phyloP scores from a whole-genome alignment of 495 filamentous ascomycete genomes.

The Xanthoparmelia taractica region DNA sequence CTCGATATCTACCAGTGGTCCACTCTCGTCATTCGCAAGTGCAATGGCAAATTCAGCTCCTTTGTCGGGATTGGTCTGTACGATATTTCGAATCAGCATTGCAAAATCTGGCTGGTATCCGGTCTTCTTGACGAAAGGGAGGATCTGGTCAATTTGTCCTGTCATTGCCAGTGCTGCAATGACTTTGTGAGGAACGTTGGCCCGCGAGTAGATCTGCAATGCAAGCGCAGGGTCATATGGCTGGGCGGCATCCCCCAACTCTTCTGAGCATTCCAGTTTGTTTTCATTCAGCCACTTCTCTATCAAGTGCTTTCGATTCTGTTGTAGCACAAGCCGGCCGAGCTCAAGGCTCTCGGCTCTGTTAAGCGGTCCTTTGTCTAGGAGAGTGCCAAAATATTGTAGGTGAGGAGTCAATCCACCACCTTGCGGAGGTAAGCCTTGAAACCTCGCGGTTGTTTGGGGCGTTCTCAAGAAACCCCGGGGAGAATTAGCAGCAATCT shows the following conservation, averaged over 20 bases:
- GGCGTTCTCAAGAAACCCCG: conserved; percentile 89
- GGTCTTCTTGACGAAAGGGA: conserved; percentile 74
- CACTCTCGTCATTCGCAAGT: conserved; percentile 77
- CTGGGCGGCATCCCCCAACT: conserved; percentile 88
- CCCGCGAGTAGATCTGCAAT: conserved; percentile 75
- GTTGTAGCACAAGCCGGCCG: conserved; percentile 80
- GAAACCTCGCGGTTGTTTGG: conserved; percentile 88
- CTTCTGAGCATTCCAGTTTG: conserved; percentile 91
- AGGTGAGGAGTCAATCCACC: conserved; percentile 43
- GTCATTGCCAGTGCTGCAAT: conserved; percentile 92
- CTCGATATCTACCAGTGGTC: conserved; percentile 83
- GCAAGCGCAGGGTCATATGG: conserved; percentile 82
- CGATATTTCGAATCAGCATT: conserved; percentile 81
- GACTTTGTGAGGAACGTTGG: conserved; percentile 83
- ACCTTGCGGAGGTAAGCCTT: conserved; percentile 58
- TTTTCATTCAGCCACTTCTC: conserved; percentile 97
- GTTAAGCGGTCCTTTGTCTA: conserved; percentile 91
- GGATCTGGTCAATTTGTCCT: conserved; percentile 91
- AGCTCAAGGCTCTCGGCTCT: conserved; percentile 89
- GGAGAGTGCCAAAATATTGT: conserved; percentile 94
- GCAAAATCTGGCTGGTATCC: conserved; percentile 91
- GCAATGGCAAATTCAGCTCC: conserved; percentile 86
- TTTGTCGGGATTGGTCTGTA: conserved; percentile 87
- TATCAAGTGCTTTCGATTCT: conserved; percentile 88
- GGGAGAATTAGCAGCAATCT: conserved; percentile 92